Percentiles rank a stretch among this genome's conserved stretches.
Evolutionary conservation across 805 yeast genomes (phyloP).

Genomic region (Yarrowia alimentaria): DNA sequence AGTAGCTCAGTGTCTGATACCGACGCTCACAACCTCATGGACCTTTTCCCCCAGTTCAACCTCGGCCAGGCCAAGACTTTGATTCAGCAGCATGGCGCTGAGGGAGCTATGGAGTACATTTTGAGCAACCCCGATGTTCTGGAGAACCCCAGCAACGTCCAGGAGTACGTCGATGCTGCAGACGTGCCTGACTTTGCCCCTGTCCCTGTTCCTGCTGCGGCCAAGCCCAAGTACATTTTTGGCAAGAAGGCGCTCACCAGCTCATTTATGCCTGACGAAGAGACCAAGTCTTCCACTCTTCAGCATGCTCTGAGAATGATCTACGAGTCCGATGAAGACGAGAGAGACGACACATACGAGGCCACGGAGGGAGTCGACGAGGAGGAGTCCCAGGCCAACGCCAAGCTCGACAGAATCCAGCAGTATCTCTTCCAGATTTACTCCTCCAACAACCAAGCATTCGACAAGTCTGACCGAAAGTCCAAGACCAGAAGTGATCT

Average conservation of each 20-base stretch:
- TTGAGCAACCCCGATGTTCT: slow-evolving; percentile 60
- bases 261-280: slow-evolving; percentile 31
- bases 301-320: slow-evolving; percentile 45
- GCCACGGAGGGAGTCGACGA: slow-evolving; percentile 39
- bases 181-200: not conserved
- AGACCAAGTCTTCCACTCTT: slow-evolving; percentile 24
- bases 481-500: slow-evolving; percentile 52
- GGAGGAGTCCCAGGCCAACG: slow-evolving; percentile 35
- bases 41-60: slow-evolving; percentile 66
- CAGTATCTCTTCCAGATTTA: slow-evolving; percentile 55
- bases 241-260: slow-evolving; percentile 34
- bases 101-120: slow-evolving; percentile 54
- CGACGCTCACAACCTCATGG: slow-evolving; percentile 46
- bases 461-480: slow-evolving; percentile 53
- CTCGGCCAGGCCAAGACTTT: slow-evolving; percentile 49
- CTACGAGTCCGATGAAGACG: slow-evolving; percentile 79
- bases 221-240: slow-evolving; percentile 34
- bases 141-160: slow-evolving; percentile 31
- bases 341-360: slow-evolving; percentile 62
- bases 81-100: slow-evolving; percentile 51
- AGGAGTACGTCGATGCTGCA: not conserved
- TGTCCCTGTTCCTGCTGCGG: slow-evolving; percentile 8
- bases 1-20: slow-evolving; percentile 11
- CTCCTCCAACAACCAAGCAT: slow-evolving; percentile 50
- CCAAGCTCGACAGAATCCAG: slow-evolving; percentile 50